Percentiles rank a stretch among this genome's conserved stretches.
Conservation (phyloP, 1,139 yeast genomes). For the Zygosaccharomyces sapae region DNA sequence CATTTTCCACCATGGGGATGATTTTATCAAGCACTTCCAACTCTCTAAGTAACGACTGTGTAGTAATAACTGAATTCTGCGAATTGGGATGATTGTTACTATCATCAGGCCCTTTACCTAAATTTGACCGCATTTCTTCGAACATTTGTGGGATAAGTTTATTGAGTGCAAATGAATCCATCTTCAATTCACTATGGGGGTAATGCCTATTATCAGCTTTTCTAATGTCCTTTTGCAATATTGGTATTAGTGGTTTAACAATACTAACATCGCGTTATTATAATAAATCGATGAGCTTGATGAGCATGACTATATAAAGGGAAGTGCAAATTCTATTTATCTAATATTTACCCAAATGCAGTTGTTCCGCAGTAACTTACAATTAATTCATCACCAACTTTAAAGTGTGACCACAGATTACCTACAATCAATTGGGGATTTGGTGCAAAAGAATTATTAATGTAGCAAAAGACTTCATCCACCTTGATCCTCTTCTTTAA, state of each 20-base stretch:
- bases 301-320: conserved; percentile 3
- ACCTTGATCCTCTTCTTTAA: conserved; percentile 24
- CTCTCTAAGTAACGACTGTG: conserved; percentile 33
- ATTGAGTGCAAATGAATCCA: conserved; percentile 23
- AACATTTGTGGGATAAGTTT: conserved; percentile 32
- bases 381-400: conserved; percentile 31
- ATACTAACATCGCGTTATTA: background rate
- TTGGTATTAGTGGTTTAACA: too few relatives aligned
- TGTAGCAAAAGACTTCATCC: conserved; percentile 30
- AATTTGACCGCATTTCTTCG: conserved; percentile 31
- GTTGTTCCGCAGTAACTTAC: conserved; percentile 36
- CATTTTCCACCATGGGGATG: conserved; percentile 28
- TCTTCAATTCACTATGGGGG: background rate
- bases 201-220: too few relatives aligned
- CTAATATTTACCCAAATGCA: conserved; percentile 30
- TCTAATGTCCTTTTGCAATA: too few relatives aligned
- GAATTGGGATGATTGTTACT: conserved; percentile 1
- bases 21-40: conserved; percentile 31
- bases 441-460: conserved; percentile 37
- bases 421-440: conserved; percentile 34
- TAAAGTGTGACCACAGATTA: conserved; percentile 34
- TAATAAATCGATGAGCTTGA: background rate
- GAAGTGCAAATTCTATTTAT: conserved; percentile 11
- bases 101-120: conserved; percentile 15
- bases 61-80: conserved; percentile 21